Conservation (phyloP, 495 filamentous ascomycete species). For the Daldinia decipiens region DNA sequence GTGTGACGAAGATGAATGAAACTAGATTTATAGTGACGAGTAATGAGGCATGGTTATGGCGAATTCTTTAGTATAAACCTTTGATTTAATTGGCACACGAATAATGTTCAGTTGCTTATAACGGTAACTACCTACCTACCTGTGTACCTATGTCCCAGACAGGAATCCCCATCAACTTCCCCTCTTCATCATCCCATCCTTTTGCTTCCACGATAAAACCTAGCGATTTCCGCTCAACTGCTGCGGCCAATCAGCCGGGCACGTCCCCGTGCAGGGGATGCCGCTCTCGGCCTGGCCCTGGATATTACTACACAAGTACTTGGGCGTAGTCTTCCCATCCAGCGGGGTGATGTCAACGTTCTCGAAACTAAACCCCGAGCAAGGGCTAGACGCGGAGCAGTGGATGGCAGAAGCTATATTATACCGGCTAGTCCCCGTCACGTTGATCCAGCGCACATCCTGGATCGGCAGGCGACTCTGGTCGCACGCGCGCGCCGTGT, state of each 20-base stretch:
- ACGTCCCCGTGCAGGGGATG: slow-evolving; percentile 55
- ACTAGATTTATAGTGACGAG: slow-evolving; percentile 24
- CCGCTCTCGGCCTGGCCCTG: slow-evolving; percentile 51
- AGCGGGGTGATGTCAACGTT: slow-evolving; percentile 60
- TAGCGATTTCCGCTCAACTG: slow-evolving; percentile 54
- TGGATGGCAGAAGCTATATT: slow-evolving; percentile 66
- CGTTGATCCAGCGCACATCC: slow-evolving; percentile 66
- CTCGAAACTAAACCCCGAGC: slow-evolving; percentile 60
- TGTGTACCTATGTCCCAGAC: not conserved
- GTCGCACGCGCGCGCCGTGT: slow-evolving; percentile 61
- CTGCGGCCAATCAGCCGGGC: slow-evolving; percentile 56
- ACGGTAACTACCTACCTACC: too few relatives aligned
- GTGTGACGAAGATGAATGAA: slow-evolving; percentile 20
- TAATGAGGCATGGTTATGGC: slow-evolving; percentile 34
- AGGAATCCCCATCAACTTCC: too few relatives aligned
- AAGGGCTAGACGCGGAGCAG: slow-evolving; percentile 60
- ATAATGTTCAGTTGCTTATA: not conserved
- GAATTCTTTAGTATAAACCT: not conserved
- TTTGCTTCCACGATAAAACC: too few relatives aligned
- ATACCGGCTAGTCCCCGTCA: slow-evolving; percentile 64
- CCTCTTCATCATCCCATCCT: not conserved
- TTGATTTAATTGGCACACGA: not conserved
- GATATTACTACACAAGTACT: slow-evolving; percentile 60
- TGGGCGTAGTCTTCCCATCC: slow-evolving; percentile 53
- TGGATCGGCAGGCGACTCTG: slow-evolving; percentile 60